Base-by-base conservation (phyloP, 1,139 yeast species). In the Zygosaccharomyces sapae region DNA sequence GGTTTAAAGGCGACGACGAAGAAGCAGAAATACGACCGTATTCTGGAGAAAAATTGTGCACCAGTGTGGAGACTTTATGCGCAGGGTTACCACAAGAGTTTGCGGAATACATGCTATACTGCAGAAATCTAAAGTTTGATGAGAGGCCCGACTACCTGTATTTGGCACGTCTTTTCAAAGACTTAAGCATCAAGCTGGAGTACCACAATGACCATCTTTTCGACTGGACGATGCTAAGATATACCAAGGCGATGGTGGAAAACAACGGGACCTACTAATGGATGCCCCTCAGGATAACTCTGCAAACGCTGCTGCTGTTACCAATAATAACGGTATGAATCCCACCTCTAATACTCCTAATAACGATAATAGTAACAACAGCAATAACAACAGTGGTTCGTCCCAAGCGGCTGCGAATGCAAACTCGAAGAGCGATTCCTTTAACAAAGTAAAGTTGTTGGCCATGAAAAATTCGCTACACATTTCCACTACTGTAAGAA, bases 1-100 rank as follows among this genome's bases (percentile, higher is more conserved):
- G 98, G 98, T 3, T 80, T 92, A 61, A 88, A 89, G 68, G 98
- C 98, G 30, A 95, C 92, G 40, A 89, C 97, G 13, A 92, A 92
- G 73, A 84, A 95, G 70, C 97, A 92, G 69, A 92, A 92, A 71
- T 92, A 92, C 70, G 97, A 90, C 69, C 79, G 97, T 54, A 92
- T 92, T 63, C 84, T 90, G 88, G 97, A 92, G 67, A 88, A 88
- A 92, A 92, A 70, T 83, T 92, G 83, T 83, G 95, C 43, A 88
- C 96, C 7, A 87, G 96, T 25, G 81, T 92, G 43, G 96, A 90
- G 63, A 80, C 84, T 25, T 77, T 92, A 61, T 89, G 96, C 51
- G 82, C 89, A 61, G 97, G 97, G 4, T 78, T 92, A 59, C 98
- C 98, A 25, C 75, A 78, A 47, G 97, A 92, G 69, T 90, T 92